These are phyloP conservation scores for Lentinula lateritia DNA, from an alignment of 768 basidiomycete species.

Conservation along the genomic window DNA sequence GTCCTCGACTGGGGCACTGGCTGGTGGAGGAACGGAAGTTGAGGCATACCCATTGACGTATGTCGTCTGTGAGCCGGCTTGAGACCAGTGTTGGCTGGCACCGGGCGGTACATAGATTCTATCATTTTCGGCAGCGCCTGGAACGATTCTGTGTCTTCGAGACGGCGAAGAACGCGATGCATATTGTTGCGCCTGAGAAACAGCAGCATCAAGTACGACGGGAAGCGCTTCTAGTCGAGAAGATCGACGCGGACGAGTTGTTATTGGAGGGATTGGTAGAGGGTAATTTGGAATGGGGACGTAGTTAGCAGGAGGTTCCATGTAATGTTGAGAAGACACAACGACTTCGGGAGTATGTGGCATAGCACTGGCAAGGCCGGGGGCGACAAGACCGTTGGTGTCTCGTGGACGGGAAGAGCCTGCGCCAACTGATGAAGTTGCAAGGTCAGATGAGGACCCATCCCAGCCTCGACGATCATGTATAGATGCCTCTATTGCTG, in stretches of 20 bases:
- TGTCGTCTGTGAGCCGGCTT: background rate
- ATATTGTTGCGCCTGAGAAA: slow-evolving; percentile 1
- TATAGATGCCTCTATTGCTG: slow-evolving; percentile 4
- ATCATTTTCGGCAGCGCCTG: background rate
- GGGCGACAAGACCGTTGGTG: background rate
- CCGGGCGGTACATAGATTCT: background rate
- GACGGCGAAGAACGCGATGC: background rate
- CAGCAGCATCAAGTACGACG: background rate
- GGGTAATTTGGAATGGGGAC: background rate
- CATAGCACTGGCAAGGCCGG: too few relatives aligned
- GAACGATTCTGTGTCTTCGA: slow-evolving; percentile 2
- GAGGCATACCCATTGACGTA: background rate
- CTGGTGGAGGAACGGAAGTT: background rate
- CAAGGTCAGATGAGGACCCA: slow-evolving; percentile 2
- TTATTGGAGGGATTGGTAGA: background rate
- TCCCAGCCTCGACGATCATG: background rate
- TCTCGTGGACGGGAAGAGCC: slow-evolving; percentile 1
- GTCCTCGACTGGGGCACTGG: background rate
- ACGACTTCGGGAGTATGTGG: too few relatives aligned
- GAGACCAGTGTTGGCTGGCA: background rate
- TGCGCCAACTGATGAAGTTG: background rate
- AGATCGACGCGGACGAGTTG: background rate
- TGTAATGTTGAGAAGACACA: background rate
- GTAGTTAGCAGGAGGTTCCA: background rate
- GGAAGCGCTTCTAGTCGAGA: background rate